phyloP scores from a whole-genome alignment of 2,329 filamentous ascomycete genomes.

The Colletotrichum sp. region DNA sequence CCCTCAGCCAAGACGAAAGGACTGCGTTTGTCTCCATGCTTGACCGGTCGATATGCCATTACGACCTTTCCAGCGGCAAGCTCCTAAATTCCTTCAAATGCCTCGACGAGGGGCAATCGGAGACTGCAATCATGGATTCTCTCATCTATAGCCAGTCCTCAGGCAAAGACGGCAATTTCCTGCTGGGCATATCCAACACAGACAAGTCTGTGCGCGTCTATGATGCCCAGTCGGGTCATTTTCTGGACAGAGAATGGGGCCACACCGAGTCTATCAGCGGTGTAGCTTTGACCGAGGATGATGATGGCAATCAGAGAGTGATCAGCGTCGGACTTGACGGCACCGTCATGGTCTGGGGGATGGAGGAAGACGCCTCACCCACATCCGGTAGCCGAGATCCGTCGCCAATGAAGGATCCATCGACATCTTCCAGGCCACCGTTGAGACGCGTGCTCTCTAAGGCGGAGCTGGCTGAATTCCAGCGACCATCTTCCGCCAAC shows the following conservation, averaged over 20 bases:
- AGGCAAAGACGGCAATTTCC: conserved; percentile 64
- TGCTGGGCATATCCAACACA: conserved; percentile 89
- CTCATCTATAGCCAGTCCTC: conserved; percentile 68
- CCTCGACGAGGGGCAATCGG: conserved; percentile 77
- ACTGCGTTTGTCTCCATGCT: conserved; percentile 64
- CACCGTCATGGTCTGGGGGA: conserved; percentile 80
- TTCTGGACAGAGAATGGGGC: conserved; percentile 90
- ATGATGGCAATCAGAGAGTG: conserved; percentile 61
- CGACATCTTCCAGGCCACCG: conserved; percentile 69
- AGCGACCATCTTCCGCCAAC: conserved; percentile 53
- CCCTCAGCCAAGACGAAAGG: conserved; percentile 66
- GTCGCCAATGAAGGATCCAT: conserved; percentile 56
- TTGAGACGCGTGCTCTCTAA: conserved; percentile 86
- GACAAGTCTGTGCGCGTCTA: conserved; percentile 96
- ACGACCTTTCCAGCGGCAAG: conserved; percentile 71
- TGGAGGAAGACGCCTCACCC: conserved; percentile 53
- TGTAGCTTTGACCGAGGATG: conserved; percentile 71
- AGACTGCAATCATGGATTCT: conserved; percentile 84
- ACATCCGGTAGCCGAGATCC: conserved; percentile 54
- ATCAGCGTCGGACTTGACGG: conserved; percentile 82
- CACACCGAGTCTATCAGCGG: conserved; percentile 95
- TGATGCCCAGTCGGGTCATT: conserved; percentile 74
- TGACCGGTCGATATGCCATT: conserved; percentile 66
- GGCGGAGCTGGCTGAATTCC: conserved; percentile 84
- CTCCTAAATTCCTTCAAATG: conserved; percentile 80